Evolutionary conservation across 768 basidiomycete species (phyloP).

Genomic region (Cyclocybe aegerita): DNA sequence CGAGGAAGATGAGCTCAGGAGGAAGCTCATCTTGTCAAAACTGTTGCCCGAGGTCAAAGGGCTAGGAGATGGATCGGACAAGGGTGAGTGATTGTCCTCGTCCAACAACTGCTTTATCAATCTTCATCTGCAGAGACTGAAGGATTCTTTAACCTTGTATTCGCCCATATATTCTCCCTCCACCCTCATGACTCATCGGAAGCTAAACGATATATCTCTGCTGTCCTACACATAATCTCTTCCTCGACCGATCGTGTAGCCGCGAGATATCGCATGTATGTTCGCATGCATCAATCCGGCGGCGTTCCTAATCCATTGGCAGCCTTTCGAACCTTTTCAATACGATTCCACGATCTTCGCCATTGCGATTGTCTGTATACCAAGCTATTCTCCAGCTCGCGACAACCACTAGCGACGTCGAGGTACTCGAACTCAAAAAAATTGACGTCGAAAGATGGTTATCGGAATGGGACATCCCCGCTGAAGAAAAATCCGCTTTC

Average conservation of each 20-base stretch:
- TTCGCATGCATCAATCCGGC: constrained; percentile 10
- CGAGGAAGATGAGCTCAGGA: constrained; percentile 52
- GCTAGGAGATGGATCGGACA: constrained; percentile 75
- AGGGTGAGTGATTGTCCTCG: constrained; percentile 46
- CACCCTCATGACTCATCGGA: constrained; percentile 56
- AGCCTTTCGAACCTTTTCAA: constrained; percentile 87
- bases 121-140: constrained; percentile 53
- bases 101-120: constrained; percentile 1
- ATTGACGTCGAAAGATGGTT: constrained; percentile 75
- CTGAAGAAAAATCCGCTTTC: constrained; percentile 64
- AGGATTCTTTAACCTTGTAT: constrained; percentile 85
- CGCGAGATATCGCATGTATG: constrained; percentile 78
- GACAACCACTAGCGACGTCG: constrained; percentile 57
- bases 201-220: constrained; percentile 46
- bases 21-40: constrained; percentile 55
- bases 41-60: constrained; percentile 63
- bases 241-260: constrained; percentile 52
- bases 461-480: constrained; percentile 67
- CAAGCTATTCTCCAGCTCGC: constrained; percentile 61
- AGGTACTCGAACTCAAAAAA: constrained; percentile 57
- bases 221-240: constrained; percentile 55
- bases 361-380: constrained; percentile 64
- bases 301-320: constrained; percentile 6
- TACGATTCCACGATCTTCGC: constrained; percentile 62
- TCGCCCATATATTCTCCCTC: constrained; percentile 66